Base-by-base conservation (phyloP, 1,284 basidiomycete genomes). In the Ustilago vetiveriae region DNA sequence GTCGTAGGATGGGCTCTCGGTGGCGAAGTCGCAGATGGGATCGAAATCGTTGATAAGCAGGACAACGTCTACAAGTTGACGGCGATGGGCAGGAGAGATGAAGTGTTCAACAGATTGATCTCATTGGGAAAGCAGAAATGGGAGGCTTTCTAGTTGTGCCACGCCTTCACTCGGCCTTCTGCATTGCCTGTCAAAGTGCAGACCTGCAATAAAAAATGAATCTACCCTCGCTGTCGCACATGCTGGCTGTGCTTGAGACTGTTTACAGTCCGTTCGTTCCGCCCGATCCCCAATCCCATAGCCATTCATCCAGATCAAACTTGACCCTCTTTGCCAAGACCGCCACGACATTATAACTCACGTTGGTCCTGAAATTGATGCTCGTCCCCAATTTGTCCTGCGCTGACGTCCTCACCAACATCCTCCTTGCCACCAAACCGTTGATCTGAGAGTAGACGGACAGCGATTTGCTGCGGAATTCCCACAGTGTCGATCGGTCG, bases 21-120 rank as follows among this genome's bases (percentile, higher is more conserved):
- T 6, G 46, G 59, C 22, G 70, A 72, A 23, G 64, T 77, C 3
- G 70, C 75, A 3, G 75, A 77, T 48, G 75, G 73, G 0, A 49
- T 77, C 13, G 73, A 77, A 40, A 66, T 77, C 8, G 44, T 58
- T n/a, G 76, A 75, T 21, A 67, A 50, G 45, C 48, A 64, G 14
- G 79, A 74, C 14, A 48, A 79, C 4, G 59, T 64, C n/a, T 59
- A 62, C 38, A 69, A 62, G 38, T 33, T 82, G n/a, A 82, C 81
- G 6, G 81, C 81, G 19, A 66, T 82, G 58, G 76, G 76, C 4
- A 68, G 81, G 36, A 58, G 81, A 22, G 81, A 82, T 53, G 81
- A 82, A 51, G 67, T 82, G 22, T 82, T 82, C 46, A 82, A 82
- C 50, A 52, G 81, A 6, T 56, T 82, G 21, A 52, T 79, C 23